Evolutionary conservation across 1,284 basidiomycete species (phyloP), one percentile per base, ranked within the genome.

Genomic region (Serendipita sp.): DNA sequence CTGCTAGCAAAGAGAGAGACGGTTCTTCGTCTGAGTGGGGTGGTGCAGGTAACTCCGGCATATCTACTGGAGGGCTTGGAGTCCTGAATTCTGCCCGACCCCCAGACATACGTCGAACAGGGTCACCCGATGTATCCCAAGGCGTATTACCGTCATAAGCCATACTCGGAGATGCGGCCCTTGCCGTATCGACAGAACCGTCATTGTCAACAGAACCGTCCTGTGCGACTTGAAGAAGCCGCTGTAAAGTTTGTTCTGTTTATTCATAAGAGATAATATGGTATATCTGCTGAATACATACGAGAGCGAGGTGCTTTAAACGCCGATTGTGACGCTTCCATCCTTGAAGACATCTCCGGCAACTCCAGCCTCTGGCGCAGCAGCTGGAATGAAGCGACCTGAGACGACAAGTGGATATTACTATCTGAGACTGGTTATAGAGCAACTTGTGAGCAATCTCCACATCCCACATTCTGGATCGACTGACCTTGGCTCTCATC

Each of bases 291-390:
- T 58, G 32, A 22, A 35, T 30, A 34, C 53, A 10, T 35, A 58
- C 53, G 26, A 32, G 53, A 58, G 4, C 10, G 17, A 32, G 26
- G 15, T 10, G 53, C 8, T 58, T 58, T 58, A 4, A 26, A 22
- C 34, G 17, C 32, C 32, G 53, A 58, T n/a, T 32, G 17, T 30
- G 53, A 58, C 5, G 17, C 53, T 10, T 58, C 53, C 53, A 58
- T 58, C 26, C 53, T 22, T 32, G 53, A 58, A 8, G 53, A 58
- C 53, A 58, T 58, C 32, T 58, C 53, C 26, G 53, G 53, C 22
- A 58, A n/a, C 32, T 58, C 53, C 22, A 58, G 53, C 22, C 53
- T 12, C 15, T 58, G 53, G 34, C 53, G 53, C 10, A 58, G 29
- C n/a, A 58, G 17, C 10, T 58, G 53, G 10, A 32, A 32, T n/a